Percentiles rank a stretch among this genome's conserved stretches.
Conservation (phyloP, 371 early-diverging fungal species). For the Gilbertella persicaria region DNA sequence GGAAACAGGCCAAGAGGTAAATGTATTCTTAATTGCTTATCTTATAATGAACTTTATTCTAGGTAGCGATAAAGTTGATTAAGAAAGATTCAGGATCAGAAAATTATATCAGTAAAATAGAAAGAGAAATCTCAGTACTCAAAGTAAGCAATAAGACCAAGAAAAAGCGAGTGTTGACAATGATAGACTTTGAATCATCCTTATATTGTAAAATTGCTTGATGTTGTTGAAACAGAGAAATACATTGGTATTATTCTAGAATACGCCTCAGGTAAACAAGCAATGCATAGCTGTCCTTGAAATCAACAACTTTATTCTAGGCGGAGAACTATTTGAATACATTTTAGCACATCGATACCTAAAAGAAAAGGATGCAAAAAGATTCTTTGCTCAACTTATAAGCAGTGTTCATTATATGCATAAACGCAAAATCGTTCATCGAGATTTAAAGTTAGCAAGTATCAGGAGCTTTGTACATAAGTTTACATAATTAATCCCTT, state of each 20-base stretch:
- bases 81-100: no score
- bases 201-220: constrained; percentile 70
- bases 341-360: constrained; percentile 62
- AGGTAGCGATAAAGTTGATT: no score
- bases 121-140: no score
- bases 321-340: constrained; percentile 72
- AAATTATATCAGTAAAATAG: no score
- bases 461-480: constrained; percentile 24
- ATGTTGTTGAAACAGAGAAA: constrained; percentile 76
- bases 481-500: constrained; percentile 64
- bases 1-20: no score
- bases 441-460: constrained; percentile 71
- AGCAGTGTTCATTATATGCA: constrained; percentile 69
- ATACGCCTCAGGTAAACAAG: constrained; percentile 60
- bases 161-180: no score
- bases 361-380: constrained; percentile 61
- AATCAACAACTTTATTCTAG: constrained; percentile 13
- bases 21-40: no score
- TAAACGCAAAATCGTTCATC: constrained; percentile 61
- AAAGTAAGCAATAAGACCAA: no score
- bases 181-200: constrained; percentile 70
- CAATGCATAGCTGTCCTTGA: constrained; percentile 11
- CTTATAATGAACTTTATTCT: no score
- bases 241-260: constrained; percentile 73
- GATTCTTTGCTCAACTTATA: constrained; percentile 74